Base-by-base conservation (phyloP, 805 yeast genomes). In the Metschnikowia continentalis region DNA sequence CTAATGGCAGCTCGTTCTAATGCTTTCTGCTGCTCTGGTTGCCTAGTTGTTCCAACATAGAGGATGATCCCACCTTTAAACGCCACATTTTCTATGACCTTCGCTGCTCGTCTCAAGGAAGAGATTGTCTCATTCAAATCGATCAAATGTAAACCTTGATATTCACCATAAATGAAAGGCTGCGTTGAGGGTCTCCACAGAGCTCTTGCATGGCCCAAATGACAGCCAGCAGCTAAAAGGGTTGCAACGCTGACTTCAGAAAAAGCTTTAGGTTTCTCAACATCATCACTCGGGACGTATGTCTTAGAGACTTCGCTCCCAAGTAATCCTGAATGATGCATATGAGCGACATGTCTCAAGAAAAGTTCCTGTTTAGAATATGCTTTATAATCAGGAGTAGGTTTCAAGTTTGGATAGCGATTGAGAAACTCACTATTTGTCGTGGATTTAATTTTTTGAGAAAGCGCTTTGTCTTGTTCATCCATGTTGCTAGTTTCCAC, bases 191-290 rank as follows among this genome's bases (percentile, higher is more conserved):
- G 83, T 59, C 95, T 82, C 81, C 84, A 86, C 54, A 85, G 74
- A 3, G 86, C 75, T 35, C 82, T 85, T n/a, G 96, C 79, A 60
- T 92, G 97, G 30, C 99, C 99, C 58, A 94, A 74, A 68, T 94
- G 99, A 42, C 92, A 92, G 47, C 97, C 97, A 0, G 97, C 89
- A 3, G 97, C 92, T 68, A 92, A 67, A 48, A 94, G 76, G 51
- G 82, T 82, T 32, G 89, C 74, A 35, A 90, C 74, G 2, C 92
- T 77, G 11, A 88, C 65, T 50, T 87, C 81, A 20, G 77, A 68
- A 20, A 82, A 72, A 13, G 74, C 60, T 35, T 79, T 72, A 15
- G 96, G 96, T 22, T 74, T 69, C 42, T 75, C 72, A 32, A 84
- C 73, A 53, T 87, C 87, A 54, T 78, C 75, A 62, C 84, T 83